Evolutionary conservation across 1,139 yeast species (phyloP), one percentile per base, ranked within the genome.

Genomic region (Pneumocystis wakefieldiae): DNA sequence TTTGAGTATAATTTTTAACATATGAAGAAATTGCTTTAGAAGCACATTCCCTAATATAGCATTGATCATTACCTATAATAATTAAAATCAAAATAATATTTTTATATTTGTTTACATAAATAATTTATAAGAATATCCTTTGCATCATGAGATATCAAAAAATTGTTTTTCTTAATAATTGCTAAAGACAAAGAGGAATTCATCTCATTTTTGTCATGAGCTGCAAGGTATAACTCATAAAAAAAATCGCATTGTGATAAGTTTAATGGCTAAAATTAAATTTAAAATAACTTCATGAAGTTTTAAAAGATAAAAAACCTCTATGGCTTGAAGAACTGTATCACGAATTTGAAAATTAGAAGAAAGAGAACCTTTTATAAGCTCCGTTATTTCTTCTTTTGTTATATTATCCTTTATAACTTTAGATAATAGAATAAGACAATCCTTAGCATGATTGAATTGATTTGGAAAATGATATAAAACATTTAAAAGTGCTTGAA

Each of bases 141-240:
- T 2, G 84, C 76, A 1, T 76, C 75, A 0, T 73, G 74, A 19
- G 76, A 76, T 19, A 86, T 72, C 12, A 70, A 67, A 67, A 88
- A 81, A 1, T 77, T 78, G 71, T 84, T 88, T 68, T 90, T 96
- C 39, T 81, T 80, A 97, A 97, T 94, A 65, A 94, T 86, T 1
- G 92, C 85, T 36, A 76, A 75, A 0, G 97, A 96, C 39, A 86
- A 71, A 59, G 83, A 85, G 17, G 84, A 80, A 65, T 84, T 83
- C 32, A 78, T 76, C 17, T 78, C 79, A 64, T 86, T 90, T 61
- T 83, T 84, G 71, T 90, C 96, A 71, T 86, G 90, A 65, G 82
- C 80, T 24, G 87, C 81, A 65, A 94, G 84, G 83, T 87, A 91
- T 39, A 92, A 75, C 72, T 91, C 95, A 64, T 79, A 82, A 36